Conservation (phyloP, 2,329 filamentous ascomycete species). For the Teratosphaeria viscida region DNA sequence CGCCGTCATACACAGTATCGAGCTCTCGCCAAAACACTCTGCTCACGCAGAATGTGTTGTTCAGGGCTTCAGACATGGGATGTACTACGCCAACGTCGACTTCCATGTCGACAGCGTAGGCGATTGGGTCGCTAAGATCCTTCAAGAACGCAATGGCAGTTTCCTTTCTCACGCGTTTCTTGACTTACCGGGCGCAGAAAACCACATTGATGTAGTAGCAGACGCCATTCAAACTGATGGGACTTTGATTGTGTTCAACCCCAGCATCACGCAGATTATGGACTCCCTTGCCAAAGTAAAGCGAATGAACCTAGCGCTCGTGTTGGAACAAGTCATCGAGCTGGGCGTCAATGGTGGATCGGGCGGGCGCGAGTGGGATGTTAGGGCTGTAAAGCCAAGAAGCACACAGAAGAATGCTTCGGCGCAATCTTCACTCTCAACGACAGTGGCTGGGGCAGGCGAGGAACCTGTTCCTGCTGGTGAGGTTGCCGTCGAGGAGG, state of each 20-base stretch:
- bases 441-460: neutral
- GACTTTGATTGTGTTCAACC: conserved; percentile 59
- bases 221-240: conserved; percentile 55
- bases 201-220: conserved; percentile 40
- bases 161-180: conserved; percentile 65
- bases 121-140: conserved; percentile 49
- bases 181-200: conserved; percentile 57
- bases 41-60: conserved; percentile 55
- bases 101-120: conserved; percentile 61
- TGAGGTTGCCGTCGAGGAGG: neutral
- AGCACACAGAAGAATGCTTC: neutral
- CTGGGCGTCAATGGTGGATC: conserved; percentile 39
- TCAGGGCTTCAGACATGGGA: conserved; percentile 54
- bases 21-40: conserved; percentile 53
- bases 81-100: conserved; percentile 60
- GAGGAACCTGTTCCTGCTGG: neutral
- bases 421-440: neutral
- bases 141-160: conserved; percentile 33
- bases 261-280: conserved; percentile 67
- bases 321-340: conserved; percentile 51
- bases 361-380: conserved; percentile 55
- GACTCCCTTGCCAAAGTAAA: conserved; percentile 49
- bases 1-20: conserved; percentile 66
- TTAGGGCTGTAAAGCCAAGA: conserved; percentile 41
- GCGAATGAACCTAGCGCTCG: conserved; percentile 44